phyloP scores from a whole-genome alignment of 208 protist genomes.

The Vickermania ingenoplastis region DNA sequence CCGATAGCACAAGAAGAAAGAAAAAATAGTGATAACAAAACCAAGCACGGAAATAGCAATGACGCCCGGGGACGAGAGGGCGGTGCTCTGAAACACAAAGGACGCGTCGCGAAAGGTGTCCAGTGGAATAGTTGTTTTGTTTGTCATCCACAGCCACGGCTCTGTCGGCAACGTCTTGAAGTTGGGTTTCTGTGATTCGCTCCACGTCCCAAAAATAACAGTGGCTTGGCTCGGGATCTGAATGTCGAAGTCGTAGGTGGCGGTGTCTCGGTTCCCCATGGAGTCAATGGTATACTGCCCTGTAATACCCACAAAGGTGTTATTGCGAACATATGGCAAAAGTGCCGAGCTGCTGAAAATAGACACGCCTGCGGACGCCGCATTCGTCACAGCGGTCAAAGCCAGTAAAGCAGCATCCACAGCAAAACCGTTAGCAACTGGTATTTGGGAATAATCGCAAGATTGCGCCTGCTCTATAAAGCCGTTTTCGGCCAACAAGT shows the following conservation, averaged over 20 bases:
- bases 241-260: conserved; percentile 52
- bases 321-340: conserved; percentile 38
- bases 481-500: conserved; percentile 37
- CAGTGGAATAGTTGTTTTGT: conserved; percentile 31
- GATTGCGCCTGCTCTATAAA: conserved; percentile 41
- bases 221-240: conserved; percentile 28
- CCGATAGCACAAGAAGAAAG: conserved; percentile 80
- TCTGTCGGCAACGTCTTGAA: conserved; percentile 18
- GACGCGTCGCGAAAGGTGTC: conserved; percentile 79
- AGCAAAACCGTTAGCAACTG: conserved; percentile 40
- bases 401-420: conserved; percentile 63
- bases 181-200: conserved; percentile 17
- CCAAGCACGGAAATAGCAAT: conserved; percentile 77
- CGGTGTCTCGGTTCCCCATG: conserved; percentile 55
- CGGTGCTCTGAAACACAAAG: conserved; percentile 60
- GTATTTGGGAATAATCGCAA: conserved; percentile 36
- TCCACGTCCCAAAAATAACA: conserved; percentile 61
- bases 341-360: conserved; percentile 41
- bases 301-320: conserved; percentile 44
- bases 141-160: conserved; percentile 59
- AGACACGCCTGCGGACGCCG: conserved; percentile 23
- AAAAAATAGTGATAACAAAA: conserved; percentile 62
- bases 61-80: conserved; percentile 57
- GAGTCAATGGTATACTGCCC: conserved; percentile 52
- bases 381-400: conserved; percentile 44